Percentiles rank a stretch among this genome's conserved stretches.
Conservation (phyloP, 257 asterid genomes). For the Thymus mandschuricus region DNA sequence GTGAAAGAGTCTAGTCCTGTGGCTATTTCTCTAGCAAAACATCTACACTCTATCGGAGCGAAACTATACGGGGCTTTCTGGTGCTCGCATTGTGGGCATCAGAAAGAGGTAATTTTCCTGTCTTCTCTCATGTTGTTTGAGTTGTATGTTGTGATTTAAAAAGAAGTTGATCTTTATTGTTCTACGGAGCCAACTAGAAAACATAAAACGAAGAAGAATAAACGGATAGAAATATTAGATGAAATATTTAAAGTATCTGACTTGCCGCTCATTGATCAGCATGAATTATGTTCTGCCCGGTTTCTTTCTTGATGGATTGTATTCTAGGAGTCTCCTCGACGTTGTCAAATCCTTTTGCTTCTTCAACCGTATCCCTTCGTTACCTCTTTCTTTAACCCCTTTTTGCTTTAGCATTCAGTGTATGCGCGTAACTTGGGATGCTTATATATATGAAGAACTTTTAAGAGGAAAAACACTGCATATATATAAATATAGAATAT, state of each 20-base stretch:
- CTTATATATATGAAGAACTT: not conserved
- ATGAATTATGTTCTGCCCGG: too few species aligned
- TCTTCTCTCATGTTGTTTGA: slow-evolving; percentile 15
- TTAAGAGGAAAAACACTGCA: not conserved
- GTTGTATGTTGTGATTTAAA: not conserved
- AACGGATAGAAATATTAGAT: not conserved
- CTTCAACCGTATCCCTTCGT: not conserved
- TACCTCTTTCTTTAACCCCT: not conserved
- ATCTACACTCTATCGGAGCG: slow-evolving; percentile 79
- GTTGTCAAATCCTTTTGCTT: too few species aligned
- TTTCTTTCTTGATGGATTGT: too few species aligned
- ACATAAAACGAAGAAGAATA: slow-evolving; percentile 2
- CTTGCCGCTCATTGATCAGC: too few species aligned
- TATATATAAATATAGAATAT: not conserved
- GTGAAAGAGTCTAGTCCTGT: slow-evolving; percentile 70
- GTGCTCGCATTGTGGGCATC: slow-evolving; percentile 91
- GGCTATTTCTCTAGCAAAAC: slow-evolving; percentile 84
- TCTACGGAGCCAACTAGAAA: slow-evolving; percentile 8
- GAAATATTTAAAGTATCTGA: too few species aligned
- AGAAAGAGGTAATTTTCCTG: slow-evolving; percentile 67
- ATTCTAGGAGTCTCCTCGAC: too few species aligned
- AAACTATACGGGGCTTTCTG: slow-evolving; percentile 93
- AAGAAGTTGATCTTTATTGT: not conserved
- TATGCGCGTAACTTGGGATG: not conserved
- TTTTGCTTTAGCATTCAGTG: not conserved